These are phyloP conservation scores for Zancudomyces culisetae DNA, from an alignment of 371 early-diverging fungal species.

Conservation along the genomic window DNA sequence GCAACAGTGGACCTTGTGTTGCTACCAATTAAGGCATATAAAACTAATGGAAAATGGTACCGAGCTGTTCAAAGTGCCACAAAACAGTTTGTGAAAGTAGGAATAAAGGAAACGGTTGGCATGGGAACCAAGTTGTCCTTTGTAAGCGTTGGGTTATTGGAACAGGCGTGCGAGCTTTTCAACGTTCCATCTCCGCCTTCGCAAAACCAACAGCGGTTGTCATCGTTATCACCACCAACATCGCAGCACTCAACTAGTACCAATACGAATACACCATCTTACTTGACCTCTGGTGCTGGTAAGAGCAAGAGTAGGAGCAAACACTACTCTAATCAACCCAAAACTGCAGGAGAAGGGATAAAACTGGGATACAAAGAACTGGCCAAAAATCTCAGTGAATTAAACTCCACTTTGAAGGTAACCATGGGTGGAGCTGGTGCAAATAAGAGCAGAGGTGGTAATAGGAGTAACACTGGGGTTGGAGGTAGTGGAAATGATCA, in stretches of 20 bases:
- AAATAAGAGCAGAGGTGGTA: not conserved
- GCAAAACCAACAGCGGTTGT: not conserved
- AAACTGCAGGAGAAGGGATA: slow-evolving; percentile 67
- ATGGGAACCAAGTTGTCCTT: slow-evolving; percentile 71
- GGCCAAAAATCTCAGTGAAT: slow-evolving; percentile 50
- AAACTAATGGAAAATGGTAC: slow-evolving; percentile 73
- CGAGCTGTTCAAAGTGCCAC: slow-evolving; percentile 68
- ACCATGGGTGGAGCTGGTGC: slow-evolving; percentile 5
- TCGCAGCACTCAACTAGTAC: slow-evolving; percentile 9
- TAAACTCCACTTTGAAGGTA: slow-evolving; percentile 59
- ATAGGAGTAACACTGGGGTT: not conserved
- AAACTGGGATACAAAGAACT: slow-evolving; percentile 60
- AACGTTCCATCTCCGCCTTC: slow-evolving; percentile 5
- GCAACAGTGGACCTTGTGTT: slow-evolving; percentile 85
- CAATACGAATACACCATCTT: not conserved
- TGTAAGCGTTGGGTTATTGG: slow-evolving; percentile 76
- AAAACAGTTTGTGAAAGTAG: slow-evolving; percentile 68
- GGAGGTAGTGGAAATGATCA: not conserved
- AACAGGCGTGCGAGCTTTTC: slow-evolving; percentile 73
- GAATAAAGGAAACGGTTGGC: slow-evolving; percentile 77
- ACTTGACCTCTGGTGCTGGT: not conserved
- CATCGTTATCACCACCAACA: not conserved
- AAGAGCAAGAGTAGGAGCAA: slow-evolving; percentile 35
- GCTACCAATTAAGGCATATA: slow-evolving; percentile 83
- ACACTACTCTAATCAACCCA: slow-evolving; percentile 69